Percentiles rank a stretch among this genome's conserved stretches.
Conservation (phyloP, 179 eudicot genomes). For the Gypsophila paniculata region DNA sequence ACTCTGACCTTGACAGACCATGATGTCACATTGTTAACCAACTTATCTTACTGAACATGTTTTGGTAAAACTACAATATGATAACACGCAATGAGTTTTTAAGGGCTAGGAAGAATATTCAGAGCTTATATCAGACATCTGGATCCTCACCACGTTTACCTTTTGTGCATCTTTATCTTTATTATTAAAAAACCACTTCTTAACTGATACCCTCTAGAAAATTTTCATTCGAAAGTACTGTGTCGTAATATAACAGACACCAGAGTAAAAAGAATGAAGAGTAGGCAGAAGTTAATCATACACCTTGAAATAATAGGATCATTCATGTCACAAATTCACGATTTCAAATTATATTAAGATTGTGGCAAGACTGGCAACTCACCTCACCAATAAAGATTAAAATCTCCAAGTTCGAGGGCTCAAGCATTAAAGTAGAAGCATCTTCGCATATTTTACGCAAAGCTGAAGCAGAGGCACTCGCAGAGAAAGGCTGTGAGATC, state of each 20-base stretch:
- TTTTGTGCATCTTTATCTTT: no score
- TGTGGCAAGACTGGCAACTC: conserved; percentile 26
- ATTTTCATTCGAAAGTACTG: not conserved
- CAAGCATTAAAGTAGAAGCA: conserved; percentile 53
- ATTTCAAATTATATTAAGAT: conserved; percentile 7
- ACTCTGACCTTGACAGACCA: not conserved
- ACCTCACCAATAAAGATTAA: conserved; percentile 96
- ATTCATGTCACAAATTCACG: not conserved
- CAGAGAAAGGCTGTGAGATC: conserved; percentile 62
- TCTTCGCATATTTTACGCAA: conserved; percentile 96
- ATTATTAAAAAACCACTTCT: not conserved
- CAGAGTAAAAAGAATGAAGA: conserved; percentile 1
- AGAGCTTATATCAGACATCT: not conserved
- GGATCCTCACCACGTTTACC: not conserved
- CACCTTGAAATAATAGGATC: not conserved
- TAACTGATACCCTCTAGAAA: not conserved
- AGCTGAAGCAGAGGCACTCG: conserved; percentile 79
- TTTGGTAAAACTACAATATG: not conserved
- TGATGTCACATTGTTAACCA: not conserved
- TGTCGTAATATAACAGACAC: not conserved
- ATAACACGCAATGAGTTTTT: not conserved
- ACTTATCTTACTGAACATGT: not conserved
- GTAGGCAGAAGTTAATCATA: not conserved
- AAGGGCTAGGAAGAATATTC: not conserved
- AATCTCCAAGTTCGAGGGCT: conserved; percentile 74